A percentile compares a stretch with the other conserved stretches of the same genome.
These are phyloP conservation scores for Spiraea crenata DNA, from an alignment of 331 rosid species.

Conservation along the genomic window DNA sequence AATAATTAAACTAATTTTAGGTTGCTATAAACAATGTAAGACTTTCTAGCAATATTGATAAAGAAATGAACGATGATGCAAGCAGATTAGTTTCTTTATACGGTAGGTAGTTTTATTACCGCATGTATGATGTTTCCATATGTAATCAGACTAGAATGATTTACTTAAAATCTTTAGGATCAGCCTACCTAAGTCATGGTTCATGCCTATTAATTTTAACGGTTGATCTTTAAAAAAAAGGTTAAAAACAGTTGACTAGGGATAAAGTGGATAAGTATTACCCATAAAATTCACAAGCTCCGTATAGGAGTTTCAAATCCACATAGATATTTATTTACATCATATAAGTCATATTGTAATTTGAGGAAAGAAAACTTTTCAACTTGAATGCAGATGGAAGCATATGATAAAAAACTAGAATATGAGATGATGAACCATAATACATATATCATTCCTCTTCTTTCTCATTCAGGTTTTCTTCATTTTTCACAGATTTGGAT, in stretches of 20 bases:
- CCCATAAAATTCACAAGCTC: too few species aligned
- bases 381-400: too few species aligned
- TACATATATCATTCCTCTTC: neutral
- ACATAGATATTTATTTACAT: too few species aligned
- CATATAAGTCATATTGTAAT: too few species aligned
- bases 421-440: too few species aligned
- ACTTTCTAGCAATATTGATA: neutral
- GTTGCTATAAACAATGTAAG: neutral
- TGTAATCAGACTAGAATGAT: neutral
- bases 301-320: too few species aligned
- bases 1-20: slow-evolving; percentile 15
- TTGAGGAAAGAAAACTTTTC: too few species aligned
- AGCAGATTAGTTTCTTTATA: neutral
- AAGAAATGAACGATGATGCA: neutral
- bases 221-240: too few species aligned
- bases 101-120: slow-evolving; percentile 3
- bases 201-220: neutral
- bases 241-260: neutral
- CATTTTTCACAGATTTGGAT: neutral
- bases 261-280: neutral
- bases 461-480: neutral
- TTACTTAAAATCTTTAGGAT: neutral
- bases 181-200: neutral
- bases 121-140: neutral
- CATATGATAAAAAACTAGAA: too few species aligned